Percentiles rank a stretch among this genome's conserved stretches.
phyloP scores from a whole-genome alignment of 345 rosid genomes.

The Combretum micranthum region DNA sequence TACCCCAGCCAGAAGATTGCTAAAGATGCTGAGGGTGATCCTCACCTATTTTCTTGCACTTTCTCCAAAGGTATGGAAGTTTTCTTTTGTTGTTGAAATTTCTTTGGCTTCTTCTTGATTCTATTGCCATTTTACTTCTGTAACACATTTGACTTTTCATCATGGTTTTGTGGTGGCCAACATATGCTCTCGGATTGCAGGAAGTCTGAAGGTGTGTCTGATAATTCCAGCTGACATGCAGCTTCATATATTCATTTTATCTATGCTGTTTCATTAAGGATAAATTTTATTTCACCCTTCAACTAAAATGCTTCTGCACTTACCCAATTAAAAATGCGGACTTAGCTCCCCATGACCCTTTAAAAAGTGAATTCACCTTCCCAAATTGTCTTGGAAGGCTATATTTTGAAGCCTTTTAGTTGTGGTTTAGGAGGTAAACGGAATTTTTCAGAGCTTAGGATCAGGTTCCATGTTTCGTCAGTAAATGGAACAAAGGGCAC shows the following conservation, averaged over 20 bases:
- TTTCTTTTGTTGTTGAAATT: conserved; percentile 9
- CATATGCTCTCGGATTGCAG: conserved; percentile 41
- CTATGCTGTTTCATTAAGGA: too few species aligned
- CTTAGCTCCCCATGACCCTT: too few species aligned
- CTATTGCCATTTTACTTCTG: conserved; percentile 3
- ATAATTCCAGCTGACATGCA: conserved; percentile 9
- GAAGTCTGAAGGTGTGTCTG: conserved; percentile 69
- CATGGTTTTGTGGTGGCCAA: conserved; percentile 15
- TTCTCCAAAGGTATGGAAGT: conserved; percentile 53
- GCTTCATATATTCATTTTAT: neutral
- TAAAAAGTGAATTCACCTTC: too few species aligned
- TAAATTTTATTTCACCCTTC: too few species aligned
- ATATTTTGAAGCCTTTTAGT: too few species aligned
- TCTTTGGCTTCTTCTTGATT: conserved; percentile 1
- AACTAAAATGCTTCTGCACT: too few species aligned
- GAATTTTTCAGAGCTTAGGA: too few species aligned
- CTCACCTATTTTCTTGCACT: conserved; percentile 86
- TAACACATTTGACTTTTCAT: conserved; percentile 17
- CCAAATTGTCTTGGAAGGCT: too few species aligned
- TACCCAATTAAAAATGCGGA: too few species aligned
- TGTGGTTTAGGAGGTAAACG: too few species aligned
- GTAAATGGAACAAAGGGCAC: too few species aligned
- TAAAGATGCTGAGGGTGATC: conserved; percentile 75
- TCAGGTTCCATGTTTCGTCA: too few species aligned
- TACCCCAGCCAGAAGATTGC: conserved; percentile 66